These are phyloP conservation scores for Coniophora puteana DNA, from an alignment of 1,284 basidiomycete genomes.

Conservation along the genomic window DNA sequence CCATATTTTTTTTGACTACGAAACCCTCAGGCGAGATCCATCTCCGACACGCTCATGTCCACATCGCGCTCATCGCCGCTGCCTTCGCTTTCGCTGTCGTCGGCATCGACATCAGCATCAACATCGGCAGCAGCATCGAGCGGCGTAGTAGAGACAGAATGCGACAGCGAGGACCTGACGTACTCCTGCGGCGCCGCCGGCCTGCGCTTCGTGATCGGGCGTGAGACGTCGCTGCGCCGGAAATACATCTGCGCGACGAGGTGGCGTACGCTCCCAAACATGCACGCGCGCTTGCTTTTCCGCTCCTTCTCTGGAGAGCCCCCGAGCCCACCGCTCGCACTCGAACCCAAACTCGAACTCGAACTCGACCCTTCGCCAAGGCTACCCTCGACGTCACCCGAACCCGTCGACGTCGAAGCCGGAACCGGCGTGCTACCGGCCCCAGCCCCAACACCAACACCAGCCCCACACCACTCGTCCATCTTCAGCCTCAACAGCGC, in stretches of 20 bases:
- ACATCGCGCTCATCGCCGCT: constrained; percentile 10
- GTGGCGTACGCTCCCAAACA: constrained; percentile 39
- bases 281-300: constrained; percentile 19
- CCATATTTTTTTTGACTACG: constrained; percentile 13
- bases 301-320: constrained; percentile 9
- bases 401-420: constrained; percentile 8
- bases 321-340: no score
- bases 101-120: constrained; percentile 4
- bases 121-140: no score
- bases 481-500: constrained; percentile 48
- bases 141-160: no score
- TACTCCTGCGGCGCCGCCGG: constrained; percentile 14
- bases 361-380: no score
- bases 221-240: constrained; percentile 36
- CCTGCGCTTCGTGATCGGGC: constrained; percentile 34
- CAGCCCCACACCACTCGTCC: constrained; percentile 18
- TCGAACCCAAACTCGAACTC: no score
- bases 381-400: constrained; percentile 17
- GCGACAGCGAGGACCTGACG: constrained; percentile 25
- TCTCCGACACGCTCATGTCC: constrained; percentile 21
- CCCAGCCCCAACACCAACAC: constrained; percentile 16
- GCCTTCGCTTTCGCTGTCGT: neutral
- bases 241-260: constrained; percentile 57
- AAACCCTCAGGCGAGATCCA: constrained; percentile 15
- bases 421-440: constrained; percentile 17